These are phyloP conservation scores for Aspergillus heteromorphus DNA, from an alignment of 495 filamentous ascomycete species.

Conservation along the genomic window DNA sequence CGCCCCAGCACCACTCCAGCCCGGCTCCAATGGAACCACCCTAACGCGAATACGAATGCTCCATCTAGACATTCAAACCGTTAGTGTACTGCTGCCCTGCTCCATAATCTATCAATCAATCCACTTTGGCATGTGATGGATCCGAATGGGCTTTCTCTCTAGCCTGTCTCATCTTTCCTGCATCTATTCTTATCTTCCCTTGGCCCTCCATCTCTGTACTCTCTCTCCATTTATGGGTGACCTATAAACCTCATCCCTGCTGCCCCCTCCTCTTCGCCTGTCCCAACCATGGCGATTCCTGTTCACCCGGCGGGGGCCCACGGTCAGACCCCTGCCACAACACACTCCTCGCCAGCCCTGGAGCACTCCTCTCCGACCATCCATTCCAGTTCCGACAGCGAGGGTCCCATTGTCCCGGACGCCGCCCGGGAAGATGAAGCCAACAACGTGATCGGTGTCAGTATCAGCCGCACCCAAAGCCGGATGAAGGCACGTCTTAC, in stretches of 20 bases:
- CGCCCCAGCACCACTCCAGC: background rate
- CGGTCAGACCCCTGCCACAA: background rate
- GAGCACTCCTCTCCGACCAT: conserved; percentile 11
- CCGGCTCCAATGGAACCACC: background rate
- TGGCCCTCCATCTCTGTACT: background rate
- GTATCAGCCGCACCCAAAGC: conserved; percentile 67
- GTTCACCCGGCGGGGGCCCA: background rate
- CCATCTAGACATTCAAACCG: background rate
- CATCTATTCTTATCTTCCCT: background rate
- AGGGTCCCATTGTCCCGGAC: conserved; percentile 19
- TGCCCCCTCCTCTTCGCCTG: background rate
- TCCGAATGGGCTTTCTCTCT: background rate
- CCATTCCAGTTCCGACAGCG: conserved; percentile 34
- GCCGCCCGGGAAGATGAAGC: conserved; percentile 35
- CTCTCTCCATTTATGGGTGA: background rate
- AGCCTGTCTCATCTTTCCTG: background rate
- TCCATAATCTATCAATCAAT: background rate
- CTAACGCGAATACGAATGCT: background rate
- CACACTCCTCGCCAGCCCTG: too few species aligned
- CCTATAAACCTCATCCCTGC: background rate
- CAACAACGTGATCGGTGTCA: conserved; percentile 69
- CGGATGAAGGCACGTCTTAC: conserved; percentile 66
- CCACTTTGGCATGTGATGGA: background rate
- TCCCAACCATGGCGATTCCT: conserved; percentile 1
- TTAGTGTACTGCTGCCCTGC: background rate